A percentile compares a stretch with the other conserved stretches of the same genome.
Evolutionary conservation across 805 yeast genomes (phyloP).

Genomic region (Ogataea salicorniae): DNA sequence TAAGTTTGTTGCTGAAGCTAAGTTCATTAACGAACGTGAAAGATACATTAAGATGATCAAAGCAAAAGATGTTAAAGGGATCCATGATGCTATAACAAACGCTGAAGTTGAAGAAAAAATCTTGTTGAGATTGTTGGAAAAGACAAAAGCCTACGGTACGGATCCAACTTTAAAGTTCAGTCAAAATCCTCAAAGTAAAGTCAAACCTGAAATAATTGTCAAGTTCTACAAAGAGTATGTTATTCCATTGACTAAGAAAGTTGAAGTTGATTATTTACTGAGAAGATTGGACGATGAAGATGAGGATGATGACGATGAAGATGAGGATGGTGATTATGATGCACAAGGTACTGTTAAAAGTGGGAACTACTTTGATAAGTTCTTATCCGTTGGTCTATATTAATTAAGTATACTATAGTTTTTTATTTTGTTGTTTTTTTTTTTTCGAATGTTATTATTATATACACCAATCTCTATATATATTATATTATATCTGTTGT

Average conservation of each 20-base stretch:
- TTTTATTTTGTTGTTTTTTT: neutral
- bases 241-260: conserved; percentile 91
- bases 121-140: conserved; percentile 66
- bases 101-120: conserved; percentile 81
- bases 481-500: too few species aligned
- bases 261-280: conserved; percentile 86
- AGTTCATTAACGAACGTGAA: conserved; percentile 65
- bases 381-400: conserved; percentile 20
- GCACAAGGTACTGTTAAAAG: conserved; percentile 2
- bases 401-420: conserved; percentile 1
- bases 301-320: conserved; percentile 25
- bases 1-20: conserved; percentile 95
- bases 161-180: conserved; percentile 77
- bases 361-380: conserved; percentile 21
- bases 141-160: conserved; percentile 82
- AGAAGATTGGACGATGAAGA: conserved; percentile 65
- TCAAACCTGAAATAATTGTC: conserved; percentile 78
- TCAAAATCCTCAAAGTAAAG: conserved; percentile 64
- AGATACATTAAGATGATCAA: conserved; percentile 59
- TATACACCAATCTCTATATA: neutral
- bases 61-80: conserved; percentile 61
- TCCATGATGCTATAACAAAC: conserved; percentile 80
- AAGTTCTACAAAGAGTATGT: conserved; percentile 80
- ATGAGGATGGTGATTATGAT: conserved; percentile 5
- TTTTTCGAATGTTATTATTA: neutral